phyloP scores from a whole-genome alignment of 495 filamentous ascomycete genomes.

The Penicillium longicatenatum region DNA sequence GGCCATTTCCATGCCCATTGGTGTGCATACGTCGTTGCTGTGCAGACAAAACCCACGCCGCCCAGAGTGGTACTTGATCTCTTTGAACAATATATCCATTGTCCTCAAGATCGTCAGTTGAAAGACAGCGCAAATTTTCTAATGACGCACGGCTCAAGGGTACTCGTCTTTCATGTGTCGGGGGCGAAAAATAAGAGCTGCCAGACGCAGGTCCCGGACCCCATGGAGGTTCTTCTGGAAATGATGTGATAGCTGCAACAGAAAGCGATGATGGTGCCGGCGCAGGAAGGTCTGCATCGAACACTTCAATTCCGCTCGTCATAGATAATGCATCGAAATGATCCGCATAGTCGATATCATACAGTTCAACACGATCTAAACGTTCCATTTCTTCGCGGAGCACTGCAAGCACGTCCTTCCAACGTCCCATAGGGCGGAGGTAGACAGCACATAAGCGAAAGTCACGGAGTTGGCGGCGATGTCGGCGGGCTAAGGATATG shows the following conservation, averaged over 20 bases:
- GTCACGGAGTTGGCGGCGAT: conserved; percentile 56
- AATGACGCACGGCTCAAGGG: conserved; percentile 25
- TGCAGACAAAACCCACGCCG: conserved; percentile 61
- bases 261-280: conserved; percentile 16
- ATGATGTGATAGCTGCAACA: conserved; percentile 16
- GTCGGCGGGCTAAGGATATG: conserved; percentile 56
- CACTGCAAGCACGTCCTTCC: conserved; percentile 60
- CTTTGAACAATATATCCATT: conserved; percentile 55
- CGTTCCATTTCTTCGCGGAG: conserved; percentile 60
- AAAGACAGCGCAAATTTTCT: conserved; percentile 28
- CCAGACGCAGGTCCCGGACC: not conserved
- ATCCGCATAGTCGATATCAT: conserved; percentile 60
- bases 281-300: not conserved
- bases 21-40: not conserved
- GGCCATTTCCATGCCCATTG: not conserved
- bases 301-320: conserved; percentile 30
- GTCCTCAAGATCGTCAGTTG: conserved; percentile 57
- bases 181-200: not conserved
- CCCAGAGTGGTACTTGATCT: conserved; percentile 60
- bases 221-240: conserved; percentile 2
- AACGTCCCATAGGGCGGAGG: conserved; percentile 58
- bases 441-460: conserved; percentile 59
- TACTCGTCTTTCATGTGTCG: conserved; percentile 14
- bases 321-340: conserved; percentile 50
- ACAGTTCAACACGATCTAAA: conserved; percentile 61